phyloP scores from a whole-genome alignment of 2,329 filamentous ascomycete genomes.

The Ceratocystis huliohia region DNA sequence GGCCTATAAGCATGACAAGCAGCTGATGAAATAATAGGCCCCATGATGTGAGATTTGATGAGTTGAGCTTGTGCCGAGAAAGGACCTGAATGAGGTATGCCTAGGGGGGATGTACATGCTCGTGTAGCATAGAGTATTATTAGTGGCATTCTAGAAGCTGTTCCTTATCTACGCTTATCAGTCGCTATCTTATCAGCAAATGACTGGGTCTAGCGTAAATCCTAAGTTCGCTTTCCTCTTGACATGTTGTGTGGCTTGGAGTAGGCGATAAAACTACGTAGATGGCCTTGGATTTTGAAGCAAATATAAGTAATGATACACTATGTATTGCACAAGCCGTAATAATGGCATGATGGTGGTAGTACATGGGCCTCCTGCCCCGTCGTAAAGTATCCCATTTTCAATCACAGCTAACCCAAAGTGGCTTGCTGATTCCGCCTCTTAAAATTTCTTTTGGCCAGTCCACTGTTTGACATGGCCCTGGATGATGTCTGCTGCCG shows the following conservation, averaged over 20 bases:
- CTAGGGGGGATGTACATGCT: neutral
- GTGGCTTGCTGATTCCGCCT: constrained; percentile 5
- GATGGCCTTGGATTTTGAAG: no score
- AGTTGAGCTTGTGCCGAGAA: neutral
- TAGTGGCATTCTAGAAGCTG: constrained; percentile 5
- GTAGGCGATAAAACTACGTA: no score
- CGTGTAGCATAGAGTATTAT: neutral
- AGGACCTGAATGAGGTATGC: neutral
- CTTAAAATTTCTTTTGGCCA: constrained; percentile 24
- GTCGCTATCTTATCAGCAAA: neutral
- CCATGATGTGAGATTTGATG: neutral
- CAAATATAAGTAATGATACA: constrained; percentile 14
- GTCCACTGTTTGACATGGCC: constrained; percentile 64
- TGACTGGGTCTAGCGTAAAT: neutral
- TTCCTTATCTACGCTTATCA: neutral
- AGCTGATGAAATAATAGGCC: neutral
- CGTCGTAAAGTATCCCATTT: neutral
- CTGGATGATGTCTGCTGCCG: constrained; percentile 70
- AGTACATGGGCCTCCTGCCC: constrained; percentile 9
- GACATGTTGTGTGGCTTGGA: no score
- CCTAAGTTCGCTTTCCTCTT: no score
- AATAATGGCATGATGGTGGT: constrained; percentile 7
- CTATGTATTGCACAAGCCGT: constrained; percentile 8
- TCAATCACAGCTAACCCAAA: neutral
- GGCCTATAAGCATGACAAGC: neutral